Base-by-base conservation (phyloP, 2,329 filamentous ascomycete genomes). In the Fusarium concolor region DNA sequence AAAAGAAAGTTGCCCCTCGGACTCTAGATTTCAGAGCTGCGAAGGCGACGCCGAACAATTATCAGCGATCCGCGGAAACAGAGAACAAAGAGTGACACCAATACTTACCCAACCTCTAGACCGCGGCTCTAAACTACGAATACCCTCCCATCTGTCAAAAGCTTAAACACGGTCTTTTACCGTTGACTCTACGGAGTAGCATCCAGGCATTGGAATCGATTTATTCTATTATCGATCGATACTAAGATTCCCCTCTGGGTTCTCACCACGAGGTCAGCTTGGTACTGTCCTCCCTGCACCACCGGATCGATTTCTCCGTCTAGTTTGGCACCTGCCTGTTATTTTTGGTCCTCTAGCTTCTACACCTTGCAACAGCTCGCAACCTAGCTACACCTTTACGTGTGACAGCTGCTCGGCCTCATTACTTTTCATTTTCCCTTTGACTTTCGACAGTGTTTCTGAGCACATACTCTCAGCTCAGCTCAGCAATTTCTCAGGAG, bases 221-320 rank as follows among this genome's bases (percentile, higher is more conserved):
- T n/a, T 41, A 20, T 46, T 42, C 42, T 47, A 33, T 51, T 17
- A 29, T 38, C 26, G 26, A 69, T 57, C 62, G 41, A 39, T 43
- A 24, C 28, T 33, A 26, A 38, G 31, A 26, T 35, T 35, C 12
- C 35, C 29, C n/a, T n/a, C n/a, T n/a, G n/a, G n/a, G n/a, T 31
- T 15, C 18, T 33, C 17, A 17, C 12, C 10, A 18, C 10, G 4
- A 47, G n/a, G 10, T 39, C 60, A 43, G 37, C 28, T 10, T 14
- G 5, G 28, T 35, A 43, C n/a, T 46, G 33, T 5, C 15, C 31
- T 10, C 4, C 22, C 31, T 10, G 14, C 31, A 33, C 31, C 31
- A 22, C 61, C 62, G 66, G 56, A 56, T 63, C 45, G 56, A 49
- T 53, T 68, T 56, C 66, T 70, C 66, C 66, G 46, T 61, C 39